Evolutionary conservation across 176 grass and related monocot genomes (phyloP), one percentile per base, ranked within the genome.

Genomic region (Juncus inflexus): DNA sequence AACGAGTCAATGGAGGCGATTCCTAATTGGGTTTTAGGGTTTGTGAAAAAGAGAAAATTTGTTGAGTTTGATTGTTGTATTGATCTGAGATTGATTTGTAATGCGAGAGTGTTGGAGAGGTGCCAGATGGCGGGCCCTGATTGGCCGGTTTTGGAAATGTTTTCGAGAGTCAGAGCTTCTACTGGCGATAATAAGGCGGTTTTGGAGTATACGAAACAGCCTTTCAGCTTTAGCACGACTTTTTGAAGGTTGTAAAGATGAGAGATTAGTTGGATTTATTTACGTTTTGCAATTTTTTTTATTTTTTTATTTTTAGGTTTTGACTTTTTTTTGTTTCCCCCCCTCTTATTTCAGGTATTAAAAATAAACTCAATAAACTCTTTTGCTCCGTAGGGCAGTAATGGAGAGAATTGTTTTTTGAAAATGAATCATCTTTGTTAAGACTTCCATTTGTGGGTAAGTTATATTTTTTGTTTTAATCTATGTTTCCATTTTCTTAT

Each of bases 61-160:
- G 28, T 61, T 37, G 28, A 61, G 19, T 61, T 61, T 37, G 58
- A 61, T 10, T 36, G 37, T 37, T 61, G 11, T 16, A 61, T 61
- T 37, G 58, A 61, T 9, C 36, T 61, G 8, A 61, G 58, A 10
- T 61, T 71, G 67, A 3, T 35, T n/a, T 71, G 67, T 37, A 71
- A 57, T 59, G 9, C 35, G 7, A 16, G 2, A 13, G 51, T 58
- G 9, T 19, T 71, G 35, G 9, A 71, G 52, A 71, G 67, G 55
- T 71, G 67, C 50, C 52, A 40, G 37, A 16, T 13, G 67, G 67
- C 4, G 9, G 16, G 52, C 15, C 36, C 43, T 41, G 67, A 71
- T 57, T 71, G 67, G 67, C 67, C 36, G 6, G 40, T 59, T 13
- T 56, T 71, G n/a, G 35, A 71, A 11, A 12, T 35, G n/a, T 71